A percentile compares a stretch with the other conserved stretches of the same genome.
These are phyloP conservation scores for Eucalyptus grandis DNA, from an alignment of 345 rosid genomes.

Conservation along the genomic window DNA sequence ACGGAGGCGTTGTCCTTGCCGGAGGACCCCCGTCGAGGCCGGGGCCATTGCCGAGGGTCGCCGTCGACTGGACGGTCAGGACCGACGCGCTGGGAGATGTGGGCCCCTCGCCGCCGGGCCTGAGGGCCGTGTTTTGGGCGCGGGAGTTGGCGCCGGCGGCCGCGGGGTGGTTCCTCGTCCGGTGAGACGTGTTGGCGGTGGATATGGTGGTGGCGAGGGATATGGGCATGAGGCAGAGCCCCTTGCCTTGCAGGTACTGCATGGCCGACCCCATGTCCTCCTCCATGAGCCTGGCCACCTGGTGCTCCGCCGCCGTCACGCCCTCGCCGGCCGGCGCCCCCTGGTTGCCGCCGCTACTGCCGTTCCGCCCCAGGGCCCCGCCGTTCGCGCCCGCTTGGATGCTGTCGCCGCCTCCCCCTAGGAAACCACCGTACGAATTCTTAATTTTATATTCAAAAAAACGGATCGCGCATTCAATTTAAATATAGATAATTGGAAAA, in stretches of 20 bases:
- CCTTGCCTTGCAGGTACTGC: constrained; percentile 96
- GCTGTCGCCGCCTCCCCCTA: not conserved
- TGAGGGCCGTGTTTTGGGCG: not conserved
- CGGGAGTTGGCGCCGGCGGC: constrained; percentile 19
- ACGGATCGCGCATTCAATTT: not conserved
- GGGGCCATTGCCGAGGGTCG: constrained; percentile 26
- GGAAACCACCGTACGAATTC: not conserved
- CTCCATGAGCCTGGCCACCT: constrained; percentile 92
- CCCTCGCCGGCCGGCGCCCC: constrained; percentile 16
- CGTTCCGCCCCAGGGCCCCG: not conserved
- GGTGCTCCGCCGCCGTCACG: constrained; percentile 65
- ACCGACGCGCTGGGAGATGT: constrained; percentile 71
- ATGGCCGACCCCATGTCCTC: constrained; percentile 99
- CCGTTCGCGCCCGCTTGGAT: not conserved
- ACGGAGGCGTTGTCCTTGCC: constrained; percentile 56
- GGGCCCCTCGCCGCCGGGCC: constrained; percentile 38
- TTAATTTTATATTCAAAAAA: not conserved
- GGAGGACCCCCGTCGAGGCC: constrained; percentile 25
- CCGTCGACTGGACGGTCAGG: constrained; percentile 26
- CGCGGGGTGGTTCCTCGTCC: constrained; percentile 19
- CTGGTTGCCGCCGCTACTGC: constrained; percentile 7
- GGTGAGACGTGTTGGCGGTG: constrained; percentile 41
- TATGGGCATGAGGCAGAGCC: constrained; percentile 96
- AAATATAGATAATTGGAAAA: not conserved
- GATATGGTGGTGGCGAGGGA: constrained; percentile 86